A percentile compares a stretch with the other conserved stretches of the same genome.
Evolutionary conservation across 2,329 filamentous ascomycete genomes (phyloP).

Genomic region (Colletotrichum paranaense): DNA sequence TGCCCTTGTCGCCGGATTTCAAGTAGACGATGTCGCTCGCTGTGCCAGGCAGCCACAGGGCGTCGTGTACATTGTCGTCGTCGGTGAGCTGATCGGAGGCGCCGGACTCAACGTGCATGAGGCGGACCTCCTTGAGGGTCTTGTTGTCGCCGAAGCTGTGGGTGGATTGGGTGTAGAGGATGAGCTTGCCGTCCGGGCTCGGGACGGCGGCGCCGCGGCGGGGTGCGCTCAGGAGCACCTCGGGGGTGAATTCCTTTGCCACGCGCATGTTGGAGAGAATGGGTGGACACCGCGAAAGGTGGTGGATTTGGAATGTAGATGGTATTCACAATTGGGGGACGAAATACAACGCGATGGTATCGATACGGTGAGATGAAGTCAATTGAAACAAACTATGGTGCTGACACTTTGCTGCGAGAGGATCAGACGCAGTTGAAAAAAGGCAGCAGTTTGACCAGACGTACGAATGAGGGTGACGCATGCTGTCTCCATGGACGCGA

Average conservation of each 20-base stretch:
- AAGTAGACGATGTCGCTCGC: constrained; percentile 47
- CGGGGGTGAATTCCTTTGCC: constrained; percentile 43
- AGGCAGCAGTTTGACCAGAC: background rate
- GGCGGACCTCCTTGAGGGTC: constrained; percentile 45
- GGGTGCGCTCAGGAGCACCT: constrained; percentile 45
- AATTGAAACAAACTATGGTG: too few species aligned
- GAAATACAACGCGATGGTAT: background rate
- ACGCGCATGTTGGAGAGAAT: constrained; percentile 34
- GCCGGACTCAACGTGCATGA: constrained; percentile 47
- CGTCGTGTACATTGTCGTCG: constrained; percentile 45
- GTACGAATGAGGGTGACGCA: constrained; percentile 34
- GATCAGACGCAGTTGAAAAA: background rate
- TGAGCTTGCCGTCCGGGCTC: constrained; percentile 52
- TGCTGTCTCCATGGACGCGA: constrained; percentile 15
- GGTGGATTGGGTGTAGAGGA: constrained; percentile 53
- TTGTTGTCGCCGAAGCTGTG: constrained; percentile 48
- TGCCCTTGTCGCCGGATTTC: constrained; percentile 42
- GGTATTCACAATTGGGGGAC: background rate
- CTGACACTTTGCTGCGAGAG: background rate
- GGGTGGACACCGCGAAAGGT: background rate
- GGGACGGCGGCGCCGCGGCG: constrained; percentile 49
- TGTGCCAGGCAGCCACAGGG: constrained; percentile 48
- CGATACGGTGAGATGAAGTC: background rate
- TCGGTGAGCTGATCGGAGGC: constrained; percentile 41
- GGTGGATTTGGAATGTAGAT: background rate